A percentile compares a stretch with the other conserved stretches of the same genome.
These are phyloP conservation scores for Nitzschia palea DNA, from an alignment of 108 stramenopile genomes.

Conservation along the genomic window DNA sequence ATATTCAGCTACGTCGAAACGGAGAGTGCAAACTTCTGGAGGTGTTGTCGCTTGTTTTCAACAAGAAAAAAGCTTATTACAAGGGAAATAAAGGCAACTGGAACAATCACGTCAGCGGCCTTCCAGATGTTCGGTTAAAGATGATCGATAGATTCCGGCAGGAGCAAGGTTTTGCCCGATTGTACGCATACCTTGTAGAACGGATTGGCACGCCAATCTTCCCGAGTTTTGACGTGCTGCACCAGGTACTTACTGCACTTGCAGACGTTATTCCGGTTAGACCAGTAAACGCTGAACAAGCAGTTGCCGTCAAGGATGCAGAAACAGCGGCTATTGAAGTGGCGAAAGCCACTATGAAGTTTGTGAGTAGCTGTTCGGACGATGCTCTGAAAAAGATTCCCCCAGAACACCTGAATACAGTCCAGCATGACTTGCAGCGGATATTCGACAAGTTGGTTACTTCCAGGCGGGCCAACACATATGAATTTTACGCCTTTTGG, in stretches of 20 bases:
- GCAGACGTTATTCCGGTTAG: slow-evolving; percentile 20
- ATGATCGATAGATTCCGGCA: slow-evolving; percentile 64
- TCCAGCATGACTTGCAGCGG: slow-evolving; percentile 49
- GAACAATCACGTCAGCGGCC: slow-evolving; percentile 47
- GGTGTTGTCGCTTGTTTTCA: slow-evolving; percentile 61
- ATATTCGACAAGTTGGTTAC: slow-evolving; percentile 47
- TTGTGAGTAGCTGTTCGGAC: slow-evolving; percentile 51
- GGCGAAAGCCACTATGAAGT: slow-evolving; percentile 57
- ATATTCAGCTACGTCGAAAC: slow-evolving; percentile 41
- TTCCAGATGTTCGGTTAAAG: slow-evolving; percentile 62
- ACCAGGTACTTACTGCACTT: slow-evolving; percentile 31
- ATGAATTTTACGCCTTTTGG: slow-evolving; percentile 73
- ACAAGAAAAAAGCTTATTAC: slow-evolving; percentile 79
- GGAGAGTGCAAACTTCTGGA: slow-evolving; percentile 38
- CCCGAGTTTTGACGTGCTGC: slow-evolving; percentile 40
- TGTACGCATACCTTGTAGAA: slow-evolving; percentile 51
- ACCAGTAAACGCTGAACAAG: background rate
- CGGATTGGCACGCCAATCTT: slow-evolving; percentile 41
- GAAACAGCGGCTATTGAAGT: slow-evolving; percentile 53
- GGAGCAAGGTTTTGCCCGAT: slow-evolving; percentile 44
- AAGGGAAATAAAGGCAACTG: slow-evolving; percentile 61
- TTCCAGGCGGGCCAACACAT: slow-evolving; percentile 35
- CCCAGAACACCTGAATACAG: slow-evolving; percentile 47
- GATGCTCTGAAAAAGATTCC: slow-evolving; percentile 60
- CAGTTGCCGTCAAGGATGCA: slow-evolving; percentile 4